These are phyloP conservation scores for Coccomyxa subellipsoidea DNA, from an alignment of 163 green algal species.

Conservation along the genomic window DNA sequence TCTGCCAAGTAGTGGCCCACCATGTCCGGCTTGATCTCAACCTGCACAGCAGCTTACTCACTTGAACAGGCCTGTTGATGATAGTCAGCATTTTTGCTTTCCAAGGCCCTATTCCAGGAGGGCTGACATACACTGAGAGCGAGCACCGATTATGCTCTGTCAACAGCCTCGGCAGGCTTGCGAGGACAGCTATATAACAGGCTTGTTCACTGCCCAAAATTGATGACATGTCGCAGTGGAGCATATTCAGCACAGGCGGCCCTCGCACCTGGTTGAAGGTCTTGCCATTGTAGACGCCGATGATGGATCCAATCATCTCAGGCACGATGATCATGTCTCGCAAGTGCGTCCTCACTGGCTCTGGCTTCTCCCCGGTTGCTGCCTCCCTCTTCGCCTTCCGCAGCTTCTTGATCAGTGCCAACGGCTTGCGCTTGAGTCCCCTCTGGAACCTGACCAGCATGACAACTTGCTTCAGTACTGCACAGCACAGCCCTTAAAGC, in stretches of 20 bases:
- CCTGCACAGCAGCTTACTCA: too few relatives aligned
- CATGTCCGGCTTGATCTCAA: conserved; percentile 98
- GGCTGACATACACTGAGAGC: too few relatives aligned
- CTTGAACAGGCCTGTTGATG: too few relatives aligned
- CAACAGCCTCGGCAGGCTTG: too few relatives aligned
- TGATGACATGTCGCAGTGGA: not conserved
- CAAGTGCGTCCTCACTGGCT: conserved; percentile 98
- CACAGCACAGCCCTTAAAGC: too few relatives aligned
- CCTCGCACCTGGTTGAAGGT: conserved; percentile 99
- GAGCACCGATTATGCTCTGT: too few relatives aligned
- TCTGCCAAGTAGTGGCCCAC: conserved; percentile 98
- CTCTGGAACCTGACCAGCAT: conserved; percentile 81
- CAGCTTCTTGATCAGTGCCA: conserved; percentile 97
- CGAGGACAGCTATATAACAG: too few relatives aligned
- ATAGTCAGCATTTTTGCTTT: too few relatives aligned
- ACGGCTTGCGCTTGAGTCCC: conserved; percentile 93
- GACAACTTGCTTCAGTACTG: not conserved
- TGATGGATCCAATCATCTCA: conserved; percentile 98
- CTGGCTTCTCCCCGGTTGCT: conserved; percentile 74
- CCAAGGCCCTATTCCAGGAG: too few relatives aligned
- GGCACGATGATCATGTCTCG: conserved; percentile 99
- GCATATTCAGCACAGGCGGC: too few relatives aligned
- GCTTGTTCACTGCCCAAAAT: not conserved
- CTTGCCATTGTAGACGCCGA: conserved; percentile 99
- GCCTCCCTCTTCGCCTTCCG: conserved; percentile 89